Evolutionary conservation across 805 yeast species (phyloP).

Genomic region (Saccharomycopsis lassenensis): DNA sequence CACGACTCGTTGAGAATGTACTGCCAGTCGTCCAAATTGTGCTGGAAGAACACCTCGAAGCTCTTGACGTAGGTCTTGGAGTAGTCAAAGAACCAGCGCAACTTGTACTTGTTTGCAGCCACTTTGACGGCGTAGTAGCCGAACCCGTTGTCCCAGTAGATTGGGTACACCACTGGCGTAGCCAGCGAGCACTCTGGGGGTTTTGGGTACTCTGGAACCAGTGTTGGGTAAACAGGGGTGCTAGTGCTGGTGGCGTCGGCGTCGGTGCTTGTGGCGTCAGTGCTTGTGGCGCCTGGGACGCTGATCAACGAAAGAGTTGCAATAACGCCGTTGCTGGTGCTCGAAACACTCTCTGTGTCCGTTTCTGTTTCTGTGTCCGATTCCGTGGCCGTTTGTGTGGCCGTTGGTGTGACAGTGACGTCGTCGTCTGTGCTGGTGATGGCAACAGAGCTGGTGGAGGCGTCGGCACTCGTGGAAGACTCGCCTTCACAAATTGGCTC

Average conservation of each 20-base stretch:
- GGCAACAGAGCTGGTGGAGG: neutral
- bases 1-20: slow-evolving; percentile 4
- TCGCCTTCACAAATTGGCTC: slow-evolving; percentile 1
- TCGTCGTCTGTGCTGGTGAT: neutral
- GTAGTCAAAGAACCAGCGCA: slow-evolving; percentile 14
- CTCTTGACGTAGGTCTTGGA: neutral
- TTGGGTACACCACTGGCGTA: slow-evolving; percentile 7
- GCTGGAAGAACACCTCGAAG: slow-evolving; percentile 6
- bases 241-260: neutral
- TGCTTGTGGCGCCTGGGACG: neutral
- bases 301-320: neutral
- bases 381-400: too few relatives aligned
- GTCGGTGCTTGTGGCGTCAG: neutral
- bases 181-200: slow-evolving; percentile 7
- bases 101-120: slow-evolving; percentile 1
- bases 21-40: slow-evolving; percentile 2
- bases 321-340: neutral
- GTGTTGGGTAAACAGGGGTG: slow-evolving; percentile 1
- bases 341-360: neutral
- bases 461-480: neutral
- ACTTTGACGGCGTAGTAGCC: slow-evolving; percentile 11
- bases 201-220: slow-evolving; percentile 6
- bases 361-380: too few relatives aligned
- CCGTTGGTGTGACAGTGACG: neutral
- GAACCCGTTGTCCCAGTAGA: slow-evolving; percentile 6